Percentiles rank a stretch among this genome's conserved stretches.
These are phyloP conservation scores for Magnusiomyces clavatus DNA, from an alignment of 1,139 yeast genomes.

Conservation along the genomic window DNA sequence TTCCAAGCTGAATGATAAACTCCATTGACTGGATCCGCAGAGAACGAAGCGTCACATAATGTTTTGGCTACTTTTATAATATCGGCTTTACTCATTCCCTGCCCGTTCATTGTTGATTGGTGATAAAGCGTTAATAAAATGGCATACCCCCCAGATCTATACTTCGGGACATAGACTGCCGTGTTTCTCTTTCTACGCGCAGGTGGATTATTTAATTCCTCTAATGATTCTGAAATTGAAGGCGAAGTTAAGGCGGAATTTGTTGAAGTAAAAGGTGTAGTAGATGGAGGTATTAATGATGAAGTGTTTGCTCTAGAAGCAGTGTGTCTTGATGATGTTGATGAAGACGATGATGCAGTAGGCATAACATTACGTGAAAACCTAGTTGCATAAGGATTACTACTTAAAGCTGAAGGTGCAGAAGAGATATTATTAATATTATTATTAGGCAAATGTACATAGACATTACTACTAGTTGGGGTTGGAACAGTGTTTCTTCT, in stretches of 20 bases:
- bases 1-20: conserved; percentile 74
- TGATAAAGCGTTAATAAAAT: conserved; percentile 58
- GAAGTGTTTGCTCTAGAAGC: too few species aligned
- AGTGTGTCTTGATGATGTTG: too few species aligned
- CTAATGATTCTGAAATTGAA: background rate
- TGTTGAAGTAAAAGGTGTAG: background rate
- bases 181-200: conserved; percentile 22
- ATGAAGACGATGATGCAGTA: too few species aligned
- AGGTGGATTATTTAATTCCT: conserved; percentile 13
- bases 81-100: conserved; percentile 48
- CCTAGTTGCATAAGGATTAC: too few species aligned
- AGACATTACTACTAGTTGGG: too few species aligned
- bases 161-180: conserved; percentile 62
- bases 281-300: background rate
- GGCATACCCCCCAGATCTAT: conserved; percentile 83
- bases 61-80: conserved; percentile 50
- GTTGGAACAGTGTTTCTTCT: too few species aligned
- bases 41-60: conserved; percentile 60
- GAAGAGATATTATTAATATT: too few species aligned
- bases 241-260: background rate
- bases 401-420: too few species aligned
- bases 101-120: conserved; percentile 3
- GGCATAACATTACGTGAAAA: too few species aligned
- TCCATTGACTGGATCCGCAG: conserved; percentile 48
- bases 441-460: too few species aligned